Base-by-base conservation (phyloP, 192 early-diverging fungal genomes). In the Fimicolochytrium jonesii region DNA sequence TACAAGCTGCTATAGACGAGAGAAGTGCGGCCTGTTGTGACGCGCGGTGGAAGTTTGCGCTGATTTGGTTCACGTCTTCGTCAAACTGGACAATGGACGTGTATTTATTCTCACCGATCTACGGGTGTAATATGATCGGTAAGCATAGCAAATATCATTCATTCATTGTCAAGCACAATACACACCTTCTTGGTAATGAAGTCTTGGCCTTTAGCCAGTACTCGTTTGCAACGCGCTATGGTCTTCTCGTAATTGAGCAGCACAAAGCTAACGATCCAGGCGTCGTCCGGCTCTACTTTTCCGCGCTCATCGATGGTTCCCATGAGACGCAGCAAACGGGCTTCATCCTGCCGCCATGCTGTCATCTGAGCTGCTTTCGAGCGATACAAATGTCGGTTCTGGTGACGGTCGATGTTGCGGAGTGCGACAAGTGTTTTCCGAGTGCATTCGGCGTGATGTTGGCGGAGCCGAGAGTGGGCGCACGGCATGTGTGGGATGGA, bases 361-460 rank as follows among this genome's bases (percentile, higher is more conserved):
- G n/a, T n/a, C n/a, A n/a, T n/a, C n/a, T n/a, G n/a, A n/a, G n/a
- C n/a, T n/a, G n/a, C n/a, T n/a, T n/a, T n/a, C n/a, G n/a, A n/a
- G n/a, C n/a, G n/a, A n/a, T n/a, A n/a, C n/a, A n/a, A n/a, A n/a
- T n/a, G n/a, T 2, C 53, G 28, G 6, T 11, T 11, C 26, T 29
- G 11, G 15, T 42, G 25, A 6, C 10, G 32, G 22, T 32, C 22
- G 18, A 15, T 43, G 34, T 61, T 47, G 20, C 59, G 59, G n/a
- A 51, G 7, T 10, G 32, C 46, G n/a, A 13, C 25, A 28, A 50
- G 15, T 9, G 59, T 17, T 25, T 50, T 61, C 11, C 32, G 47
- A 1, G 34, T 23, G 20, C 59, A 61, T 32, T 61, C 59, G 45
- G 28, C 48, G 45, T 61, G 59, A n/a, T 47, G 59, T 30, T 61